Base-by-base conservation (phyloP, 1,139 yeast genomes). In the Candida smagusa region DNA sequence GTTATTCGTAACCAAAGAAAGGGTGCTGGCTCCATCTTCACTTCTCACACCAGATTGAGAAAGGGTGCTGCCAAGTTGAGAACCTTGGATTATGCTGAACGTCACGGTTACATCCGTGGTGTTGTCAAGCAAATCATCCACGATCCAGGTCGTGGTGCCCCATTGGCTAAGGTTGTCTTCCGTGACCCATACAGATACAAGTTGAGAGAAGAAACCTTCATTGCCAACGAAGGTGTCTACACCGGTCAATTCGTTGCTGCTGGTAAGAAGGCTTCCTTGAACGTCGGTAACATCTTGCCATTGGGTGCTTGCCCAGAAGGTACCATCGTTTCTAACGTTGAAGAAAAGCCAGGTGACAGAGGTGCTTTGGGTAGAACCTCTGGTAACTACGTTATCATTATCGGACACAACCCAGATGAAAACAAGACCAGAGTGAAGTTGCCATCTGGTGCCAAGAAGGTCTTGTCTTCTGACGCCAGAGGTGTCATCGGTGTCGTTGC, bases 1-100 rank as follows among this genome's bases (percentile, higher is more conserved):
- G 99, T 94, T 79, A 94, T 94, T 82, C 95, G 98, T 81, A 92
- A 94, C 84, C 98, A 94, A 86, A 90, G 99, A 88, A 94, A 94
- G 81, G 97, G 97, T 84, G 97, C 97, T 78, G 98, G 98, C 72
- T 90, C 97, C 68, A 89, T 94, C 84, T 94, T 94, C 89, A 86
- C 95, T 74, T 83, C 98, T 67, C 96, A 90, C 92, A 92, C 97
- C 82, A 92, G 97, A 79, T 88, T 94, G 75, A 88, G 98, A 85
- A 87, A 94, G 81, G 99, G 98, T 74, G 97, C 98, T 71, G 99
- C 99, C 73, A 92, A 90, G 86, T 85, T 90, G 74, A 88, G 98
- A 84, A 85, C 96, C 71, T 85, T 92, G 75, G 98, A 92, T 76
- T 92, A 82, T 67, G 96, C 97, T 72, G 98, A 94, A 81, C 94